Evolutionary conservation across 192 early-diverging fungal genomes (phyloP).

Genomic region (Kickxella alabastrina): DNA sequence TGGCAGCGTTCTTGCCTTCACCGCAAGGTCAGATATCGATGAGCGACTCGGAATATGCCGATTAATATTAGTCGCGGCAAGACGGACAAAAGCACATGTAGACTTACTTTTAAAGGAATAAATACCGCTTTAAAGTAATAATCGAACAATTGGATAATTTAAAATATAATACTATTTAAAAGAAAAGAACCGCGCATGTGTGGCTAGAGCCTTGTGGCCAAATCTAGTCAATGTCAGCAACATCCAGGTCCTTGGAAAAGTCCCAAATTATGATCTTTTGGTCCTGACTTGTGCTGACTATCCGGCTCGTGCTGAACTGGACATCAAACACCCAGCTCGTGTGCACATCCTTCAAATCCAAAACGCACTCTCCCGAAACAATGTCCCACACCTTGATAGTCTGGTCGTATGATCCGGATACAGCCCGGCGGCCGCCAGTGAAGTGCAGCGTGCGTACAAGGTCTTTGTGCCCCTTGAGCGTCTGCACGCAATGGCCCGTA

Average conservation of each 20-base stretch:
- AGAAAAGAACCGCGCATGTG: no score
- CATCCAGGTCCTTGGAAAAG: slow-evolving; percentile 50
- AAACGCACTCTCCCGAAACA: slow-evolving; percentile 67
- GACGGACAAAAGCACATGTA: no score
- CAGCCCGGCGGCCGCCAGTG: slow-evolving; percentile 71
- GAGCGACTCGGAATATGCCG: no score
- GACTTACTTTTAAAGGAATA: no score
- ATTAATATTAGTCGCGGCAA: no score
- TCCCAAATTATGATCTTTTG: slow-evolving; percentile 56
- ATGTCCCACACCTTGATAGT: slow-evolving; percentile 94
- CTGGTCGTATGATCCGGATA: slow-evolving; percentile 92
- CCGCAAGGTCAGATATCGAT: no score
- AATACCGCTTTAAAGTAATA: no score
- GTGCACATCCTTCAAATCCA: slow-evolving; percentile 72
- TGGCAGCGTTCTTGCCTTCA: no score
- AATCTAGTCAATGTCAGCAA: slow-evolving; percentile 25
- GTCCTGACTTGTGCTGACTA: slow-evolving; percentile 74
- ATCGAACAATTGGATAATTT: no score
- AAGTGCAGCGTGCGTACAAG: slow-evolving; percentile 83
- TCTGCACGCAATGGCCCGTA: slow-evolving; percentile 60
- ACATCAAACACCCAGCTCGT: slow-evolving; percentile 97
- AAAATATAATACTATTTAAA: no score
- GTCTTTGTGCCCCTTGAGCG: slow-evolving; percentile 65
- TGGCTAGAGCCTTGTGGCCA: no score
- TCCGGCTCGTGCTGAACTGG: slow-evolving; percentile 74